phyloP scores from a whole-genome alignment of 1,284 basidiomycete species.

The Ganoderma resinaceum region DNA sequence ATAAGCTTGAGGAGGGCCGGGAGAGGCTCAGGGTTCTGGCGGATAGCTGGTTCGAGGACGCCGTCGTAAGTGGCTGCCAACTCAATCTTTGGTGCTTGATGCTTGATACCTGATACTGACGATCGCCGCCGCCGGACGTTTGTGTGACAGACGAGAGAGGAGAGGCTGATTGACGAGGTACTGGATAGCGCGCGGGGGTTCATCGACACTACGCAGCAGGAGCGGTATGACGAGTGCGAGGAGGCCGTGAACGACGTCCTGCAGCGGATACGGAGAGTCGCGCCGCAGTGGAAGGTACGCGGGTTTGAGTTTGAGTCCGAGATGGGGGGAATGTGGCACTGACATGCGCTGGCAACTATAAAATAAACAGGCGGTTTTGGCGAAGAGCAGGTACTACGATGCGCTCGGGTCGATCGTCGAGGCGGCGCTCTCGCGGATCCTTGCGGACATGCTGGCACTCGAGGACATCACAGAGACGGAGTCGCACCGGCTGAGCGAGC shows the following conservation, averaged over 20 bases:
- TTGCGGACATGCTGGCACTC: slow-evolving; percentile 80
- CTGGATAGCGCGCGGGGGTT: slow-evolving; percentile 78
- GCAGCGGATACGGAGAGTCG: slow-evolving; percentile 69
- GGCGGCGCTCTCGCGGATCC: slow-evolving; percentile 70
- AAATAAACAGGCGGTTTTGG: slow-evolving; percentile 51
- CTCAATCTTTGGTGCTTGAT: not conserved
- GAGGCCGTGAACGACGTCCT: slow-evolving; percentile 72
- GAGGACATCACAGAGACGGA: slow-evolving; percentile 93
- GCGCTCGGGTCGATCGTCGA: slow-evolving; percentile 83
- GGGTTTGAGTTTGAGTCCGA: not conserved
- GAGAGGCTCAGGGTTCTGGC: slow-evolving; percentile 58
- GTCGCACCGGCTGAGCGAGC: slow-evolving; percentile 82
- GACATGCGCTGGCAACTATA: no score
- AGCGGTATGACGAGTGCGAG: slow-evolving; percentile 82
- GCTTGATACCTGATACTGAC: not conserved
- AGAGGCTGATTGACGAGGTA: slow-evolving; percentile 48
- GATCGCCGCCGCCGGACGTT: not conserved
- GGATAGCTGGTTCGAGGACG: slow-evolving; percentile 72
- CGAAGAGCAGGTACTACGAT: slow-evolving; percentile 70
- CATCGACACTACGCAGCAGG: slow-evolving; percentile 74
- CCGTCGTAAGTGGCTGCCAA: slow-evolving; percentile 57
- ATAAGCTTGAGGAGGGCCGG: slow-evolving; percentile 57
- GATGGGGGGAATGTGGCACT: no score
- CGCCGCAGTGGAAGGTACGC: slow-evolving; percentile 78
- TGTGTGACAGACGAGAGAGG: slow-evolving; percentile 49